A percentile compares a stretch with the other conserved stretches of the same genome.
Evolutionary conservation across 441 rosid species (phyloP).

Genomic region (Mallotus repandus): DNA sequence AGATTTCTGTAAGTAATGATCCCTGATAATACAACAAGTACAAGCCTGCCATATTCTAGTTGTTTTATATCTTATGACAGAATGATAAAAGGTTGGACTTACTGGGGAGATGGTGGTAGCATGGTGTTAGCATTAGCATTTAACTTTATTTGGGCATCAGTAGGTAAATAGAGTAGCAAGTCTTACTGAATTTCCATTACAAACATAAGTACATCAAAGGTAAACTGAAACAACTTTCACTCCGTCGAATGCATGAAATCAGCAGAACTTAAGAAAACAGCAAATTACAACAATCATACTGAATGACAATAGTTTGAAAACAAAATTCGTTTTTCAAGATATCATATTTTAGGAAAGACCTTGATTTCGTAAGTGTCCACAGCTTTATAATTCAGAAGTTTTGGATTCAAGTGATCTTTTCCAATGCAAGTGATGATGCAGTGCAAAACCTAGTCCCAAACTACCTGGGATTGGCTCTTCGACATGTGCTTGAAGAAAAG

Average conservation of each 20-base stretch:
- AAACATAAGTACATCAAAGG: background rate
- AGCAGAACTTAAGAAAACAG: background rate
- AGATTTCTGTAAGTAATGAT: background rate
- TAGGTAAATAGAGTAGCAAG: background rate
- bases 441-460: constrained; percentile 9
- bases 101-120: too few relatives aligned
- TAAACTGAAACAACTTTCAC: background rate
- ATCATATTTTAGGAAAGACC: too few relatives aligned
- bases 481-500: background rate
- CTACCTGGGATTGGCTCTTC: background rate
- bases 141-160: background rate
- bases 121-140: too few relatives aligned
- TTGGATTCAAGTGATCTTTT: too few relatives aligned
- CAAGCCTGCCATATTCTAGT: too few relatives aligned
- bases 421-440: background rate
- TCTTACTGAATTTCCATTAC: background rate
- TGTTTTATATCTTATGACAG: too few relatives aligned
- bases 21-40: too few relatives aligned
- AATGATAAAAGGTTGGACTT: too few relatives aligned
- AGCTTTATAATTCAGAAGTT: background rate
- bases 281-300: background rate
- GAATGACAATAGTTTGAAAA: background rate
- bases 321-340: background rate
- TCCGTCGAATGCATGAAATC: background rate
- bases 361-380: background rate